Percentiles rank a stretch among this genome's conserved stretches.
Conservation (phyloP, 345 rosid genomes). For the Populus ilicifolia region DNA sequence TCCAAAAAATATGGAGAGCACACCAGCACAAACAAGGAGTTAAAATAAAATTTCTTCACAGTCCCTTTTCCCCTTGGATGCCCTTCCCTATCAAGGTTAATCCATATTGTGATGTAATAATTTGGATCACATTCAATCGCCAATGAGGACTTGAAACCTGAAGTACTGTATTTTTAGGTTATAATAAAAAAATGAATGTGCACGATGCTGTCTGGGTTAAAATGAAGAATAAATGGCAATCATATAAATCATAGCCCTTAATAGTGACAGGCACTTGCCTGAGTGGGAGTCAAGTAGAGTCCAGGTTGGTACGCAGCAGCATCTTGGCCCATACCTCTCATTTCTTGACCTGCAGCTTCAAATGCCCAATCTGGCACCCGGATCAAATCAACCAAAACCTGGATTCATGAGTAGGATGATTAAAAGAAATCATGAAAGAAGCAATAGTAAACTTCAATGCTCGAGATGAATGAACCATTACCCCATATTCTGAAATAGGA, state of each 20-base stretch:
- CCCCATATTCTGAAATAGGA: conserved; percentile 94
- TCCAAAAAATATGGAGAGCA: not conserved
- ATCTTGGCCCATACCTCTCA: conserved; percentile 94
- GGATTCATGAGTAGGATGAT: conserved; percentile 7
- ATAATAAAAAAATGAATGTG: not conserved
- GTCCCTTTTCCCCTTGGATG: not conserved
- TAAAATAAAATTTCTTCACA: not conserved
- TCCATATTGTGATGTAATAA: not conserved
- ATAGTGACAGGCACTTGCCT: conserved; percentile 41
- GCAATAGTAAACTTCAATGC: not conserved
- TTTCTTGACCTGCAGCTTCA: conserved; percentile 99
- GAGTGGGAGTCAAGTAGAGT: conserved; percentile 85
- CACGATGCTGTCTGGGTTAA: not conserved
- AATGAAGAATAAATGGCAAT: not conserved
- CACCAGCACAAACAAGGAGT: not conserved
- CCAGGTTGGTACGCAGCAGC: conserved; percentile 94
- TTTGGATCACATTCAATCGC: not conserved
- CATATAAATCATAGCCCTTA: not conserved
- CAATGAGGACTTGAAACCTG: not conserved
- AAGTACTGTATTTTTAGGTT: not conserved
- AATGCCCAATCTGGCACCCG: conserved; percentile 98
- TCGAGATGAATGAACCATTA: conserved; percentile 32
- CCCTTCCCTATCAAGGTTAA: not conserved
- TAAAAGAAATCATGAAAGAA: not conserved
- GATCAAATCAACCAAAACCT: conserved; percentile 94